Evolutionary conservation across 1,284 basidiomycete species (phyloP).

Genomic region (Cutaneotrichosporon cavernicola): DNA sequence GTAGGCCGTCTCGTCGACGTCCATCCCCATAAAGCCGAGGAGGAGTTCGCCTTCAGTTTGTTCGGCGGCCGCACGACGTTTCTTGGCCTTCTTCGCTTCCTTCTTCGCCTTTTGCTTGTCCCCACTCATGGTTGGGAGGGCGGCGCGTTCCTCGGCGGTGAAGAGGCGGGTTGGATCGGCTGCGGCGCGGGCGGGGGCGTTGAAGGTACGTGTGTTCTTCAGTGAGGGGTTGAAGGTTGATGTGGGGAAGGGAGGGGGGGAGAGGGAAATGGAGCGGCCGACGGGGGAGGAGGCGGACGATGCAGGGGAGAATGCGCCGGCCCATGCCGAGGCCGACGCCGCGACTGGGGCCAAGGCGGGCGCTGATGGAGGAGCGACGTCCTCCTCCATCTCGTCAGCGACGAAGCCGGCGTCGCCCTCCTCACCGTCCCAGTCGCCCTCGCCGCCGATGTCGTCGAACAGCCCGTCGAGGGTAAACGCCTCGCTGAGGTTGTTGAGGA

Average conservation of each 20-base stretch:
- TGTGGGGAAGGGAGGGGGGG: conserved; percentile 12
- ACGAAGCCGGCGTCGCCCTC: conserved; percentile 29
- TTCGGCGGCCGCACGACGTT: conserved; percentile 40
- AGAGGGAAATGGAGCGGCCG: conserved; percentile 15
- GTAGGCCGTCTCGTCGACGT: conserved; percentile 32
- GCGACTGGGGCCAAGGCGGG: conserved; percentile 8
- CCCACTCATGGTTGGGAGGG: conserved; percentile 36
- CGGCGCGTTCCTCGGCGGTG: conserved; percentile 47
- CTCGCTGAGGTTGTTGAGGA: conserved; percentile 47
- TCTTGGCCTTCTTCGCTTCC: conserved; percentile 51
- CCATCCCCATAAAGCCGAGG: conserved; percentile 47
- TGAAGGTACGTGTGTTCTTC: conserved; percentile 7
- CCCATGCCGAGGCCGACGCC: background rate
- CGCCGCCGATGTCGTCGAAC: conserved; percentile 45
- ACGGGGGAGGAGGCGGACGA: conserved; percentile 16
- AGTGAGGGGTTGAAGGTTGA: background rate
- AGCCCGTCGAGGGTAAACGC: conserved; percentile 52
- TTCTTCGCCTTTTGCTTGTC: conserved; percentile 44
- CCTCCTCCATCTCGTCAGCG: conserved; percentile 18
- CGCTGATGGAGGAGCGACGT: background rate
- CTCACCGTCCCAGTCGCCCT: conserved; percentile 48
- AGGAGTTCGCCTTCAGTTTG: conserved; percentile 46
- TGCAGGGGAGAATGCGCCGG: conserved; percentile 12
- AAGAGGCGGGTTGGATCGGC: conserved; percentile 35
- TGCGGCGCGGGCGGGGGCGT: conserved; percentile 10